Conservation (phyloP, 129 eudicot species). For the Chrysanthemum lavandulifolium region DNA sequence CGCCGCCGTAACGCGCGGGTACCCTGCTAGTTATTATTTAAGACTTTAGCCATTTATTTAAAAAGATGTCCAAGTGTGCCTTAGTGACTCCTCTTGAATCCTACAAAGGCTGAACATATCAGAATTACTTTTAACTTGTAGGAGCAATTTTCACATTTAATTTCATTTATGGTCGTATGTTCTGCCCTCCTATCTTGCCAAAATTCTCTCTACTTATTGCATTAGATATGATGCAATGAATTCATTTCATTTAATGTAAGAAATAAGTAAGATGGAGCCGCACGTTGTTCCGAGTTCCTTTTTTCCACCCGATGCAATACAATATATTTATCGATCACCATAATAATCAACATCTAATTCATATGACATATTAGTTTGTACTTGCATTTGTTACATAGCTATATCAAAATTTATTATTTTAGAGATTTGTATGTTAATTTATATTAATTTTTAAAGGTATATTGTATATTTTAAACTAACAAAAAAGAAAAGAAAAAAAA, state of each 20-base stretch:
- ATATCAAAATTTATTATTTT: no score
- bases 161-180: slow-evolving; percentile 30
- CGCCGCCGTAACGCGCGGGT: no score
- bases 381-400: no score
- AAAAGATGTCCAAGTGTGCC: slow-evolving; percentile 1
- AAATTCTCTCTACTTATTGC: slow-evolving; percentile 34
- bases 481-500: no score
- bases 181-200: slow-evolving; percentile 29
- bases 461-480: no score
- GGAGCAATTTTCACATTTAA: slow-evolving; percentile 31
- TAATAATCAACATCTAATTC: no score
- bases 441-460: no score
- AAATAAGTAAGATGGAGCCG: not conserved
- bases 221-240: slow-evolving; percentile 13
- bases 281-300: no score
- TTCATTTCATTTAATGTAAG: not conserved
- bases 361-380: no score
- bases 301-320: not conserved
- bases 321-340: no score
- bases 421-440: no score
- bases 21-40: not conserved
- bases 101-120: slow-evolving; percentile 28
- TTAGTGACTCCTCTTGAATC: slow-evolving; percentile 12
- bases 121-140: slow-evolving; percentile 30
- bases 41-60: slow-evolving; percentile 5